Evolutionary conservation across 495 filamentous ascomycete genomes (phyloP), one percentile per base, ranked within the genome.

Genomic region (Friedmanniomyces endolithicus): DNA sequence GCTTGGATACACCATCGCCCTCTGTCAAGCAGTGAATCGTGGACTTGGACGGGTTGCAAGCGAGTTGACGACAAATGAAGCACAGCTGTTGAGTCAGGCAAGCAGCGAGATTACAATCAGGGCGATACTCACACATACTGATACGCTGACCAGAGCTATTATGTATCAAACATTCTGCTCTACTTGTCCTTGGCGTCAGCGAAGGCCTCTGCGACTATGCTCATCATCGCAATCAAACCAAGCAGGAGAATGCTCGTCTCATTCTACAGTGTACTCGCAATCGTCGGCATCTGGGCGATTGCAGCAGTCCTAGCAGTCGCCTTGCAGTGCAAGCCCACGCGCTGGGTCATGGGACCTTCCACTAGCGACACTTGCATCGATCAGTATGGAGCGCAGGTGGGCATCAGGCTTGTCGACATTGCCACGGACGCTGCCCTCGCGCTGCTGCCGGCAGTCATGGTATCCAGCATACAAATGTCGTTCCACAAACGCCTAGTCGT

Each of bases 91-190:
- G n/a, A n/a, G n/a, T n/a, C n/a, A n/a, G n/a, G n/a, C n/a, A n/a
- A n/a, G n/a, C n/a, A n/a, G n/a, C n/a, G n/a, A n/a, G n/a, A n/a
- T n/a, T n/a, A n/a, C n/a, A n/a, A n/a, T n/a, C n/a, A n/a, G n/a
- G n/a, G n/a, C n/a, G n/a, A n/a, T n/a, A n/a, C n/a, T n/a, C n/a
- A n/a, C n/a, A n/a, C n/a, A n/a, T n/a, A n/a, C n/a, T n/a, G n/a
- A n/a, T n/a, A n/a, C n/a, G n/a, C n/a, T n/a, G 11, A 11, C n/a
- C 14, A 52, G 50, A 24, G 16, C 7, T 52, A 40, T 23, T 52
- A 52, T 23, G 50, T 34, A 11, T 40, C 50, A 19, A 52, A 52
- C 35, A 43, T 52, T 19, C 35, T 52, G 17, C n/a, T 43, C 31
- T 40, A 8, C 16, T 8, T 35, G 8, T 8, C 16, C 8, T 16